Evolutionary conservation across 352 stramenopile species (phyloP), one percentile per base, ranked within the genome.

Genomic region (Thraustochytrium striatum): DNA sequence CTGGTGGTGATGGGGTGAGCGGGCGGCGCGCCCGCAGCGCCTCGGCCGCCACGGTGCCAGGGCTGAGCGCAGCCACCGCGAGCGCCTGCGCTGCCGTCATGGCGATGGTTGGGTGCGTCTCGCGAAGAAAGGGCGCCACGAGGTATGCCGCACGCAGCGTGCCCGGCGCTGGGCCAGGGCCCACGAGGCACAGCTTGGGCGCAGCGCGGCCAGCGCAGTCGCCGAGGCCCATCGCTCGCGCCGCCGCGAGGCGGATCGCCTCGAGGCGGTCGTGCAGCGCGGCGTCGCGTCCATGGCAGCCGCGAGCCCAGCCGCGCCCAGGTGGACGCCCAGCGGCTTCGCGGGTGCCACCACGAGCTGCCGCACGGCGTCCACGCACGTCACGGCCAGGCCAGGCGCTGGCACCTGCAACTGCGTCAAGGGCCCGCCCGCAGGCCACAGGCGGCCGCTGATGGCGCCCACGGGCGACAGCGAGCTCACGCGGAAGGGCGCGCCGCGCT

Each of bases 51-150:
- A 75, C 11, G 32, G 30, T 75, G 9, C 65, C 65, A n/a, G 44
- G 25, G 9, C 33, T 28, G 21, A 75, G 50, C 25, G 44, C 28
- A 1, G 44, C 44, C 1, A 75, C 52, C 43, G 65, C 65, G 25
- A 75, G 41, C 11, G 65, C 44, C 39, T 75, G 65, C 19, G 65
- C 65, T n/a, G 65, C 65, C 19, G 65, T 75, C 65, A 75, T 75
- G 35, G 65, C 65, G 8, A 75, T 16, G 13, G 65, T 62, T 0
- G 65, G 65, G 21, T 75, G 65, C n/a, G 52, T 61, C 8, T 75
- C 65, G 39, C 25, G 1, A 25, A 61, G 30, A n/a, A 75, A 75
- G n/a, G 65, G 65, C 5, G 65, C 65, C 8, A 75, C 65, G 68
- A 75, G 68, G 30, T 75, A 75, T 5, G 30, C 16, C 16, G 65